Conservation (phyloP, 2,329 filamentous ascomycete species). For the Pseudogymnoascus sp. region DNA sequence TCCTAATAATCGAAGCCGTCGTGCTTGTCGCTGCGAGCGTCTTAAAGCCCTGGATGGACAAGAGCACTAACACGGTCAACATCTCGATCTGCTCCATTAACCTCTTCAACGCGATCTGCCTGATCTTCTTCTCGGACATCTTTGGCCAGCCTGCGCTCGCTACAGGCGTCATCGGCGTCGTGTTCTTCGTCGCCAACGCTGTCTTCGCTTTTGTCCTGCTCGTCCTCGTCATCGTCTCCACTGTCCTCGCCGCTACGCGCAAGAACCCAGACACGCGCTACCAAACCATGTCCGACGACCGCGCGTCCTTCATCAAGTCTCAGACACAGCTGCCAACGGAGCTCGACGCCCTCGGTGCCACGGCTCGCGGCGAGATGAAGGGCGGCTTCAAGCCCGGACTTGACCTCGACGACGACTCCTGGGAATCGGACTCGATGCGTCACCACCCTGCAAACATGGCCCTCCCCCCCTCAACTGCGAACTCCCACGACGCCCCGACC, state of each 20-base stretch:
- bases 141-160: conserved; percentile 80
- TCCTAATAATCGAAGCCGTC: conserved; percentile 74
- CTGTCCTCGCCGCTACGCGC: conserved; percentile 72
- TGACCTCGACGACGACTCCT: conserved; percentile 64
- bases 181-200: conserved; percentile 84
- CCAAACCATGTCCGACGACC: conserved; percentile 93
- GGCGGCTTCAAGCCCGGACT: conserved; percentile 48
- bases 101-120: conserved; percentile 83
- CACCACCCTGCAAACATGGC: conserved; percentile 33
- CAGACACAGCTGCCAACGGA: conserved; percentile 65
- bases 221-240: conserved; percentile 72
- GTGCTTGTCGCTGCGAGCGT: conserved; percentile 73
- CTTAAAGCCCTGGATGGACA: conserved; percentile 97
- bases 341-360: conserved; percentile 84
- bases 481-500: conserved; percentile 41
- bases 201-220: conserved; percentile 76
- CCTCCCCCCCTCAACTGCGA: conserved; percentile 26
- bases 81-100: conserved; percentile 86
- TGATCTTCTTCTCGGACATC: conserved; percentile 80
- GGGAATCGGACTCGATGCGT: conserved; percentile 51
- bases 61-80: conserved; percentile 95
- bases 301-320: conserved; percentile 96
- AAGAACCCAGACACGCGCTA: conserved; percentile 95
- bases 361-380: conserved; percentile 74
- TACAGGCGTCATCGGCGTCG: conserved; percentile 78